These are phyloP conservation scores for sunflower (Helianthus annuus) DNA, from an alignment of 129 eudicot species.

Conservation along the genomic window HanXRQr2.0-SUNRISE NC_035443.2:5144361-5144860, in stretches of 20 bases:
- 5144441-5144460: too few species aligned
- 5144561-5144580: conserved; percentile 22
- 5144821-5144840: conserved; percentile 1
- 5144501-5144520: conserved; percentile 25
- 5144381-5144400: too few species aligned
- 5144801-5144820: not conserved
- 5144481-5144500: conserved; percentile 6
- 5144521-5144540: conserved; percentile 22
- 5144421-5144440: too few species aligned
- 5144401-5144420: too few species aligned
- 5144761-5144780: conserved; percentile 18
- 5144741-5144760: conserved; percentile 17
- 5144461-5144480: not conserved
- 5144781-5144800: not conserved
- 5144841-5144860: too few species aligned
- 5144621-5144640: conserved; percentile 18
- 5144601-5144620: conserved; percentile 22
- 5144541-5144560: conserved; percentile 10
- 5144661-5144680: conserved; percentile 30
- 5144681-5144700: conserved; percentile 33
- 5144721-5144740: conserved; percentile 4
- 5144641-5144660: conserved; percentile 21
- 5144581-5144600: conserved; percentile 27
- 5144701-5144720: not conserved
- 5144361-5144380: too few species aligned